Percentiles rank a stretch among this genome's conserved stretches.
Conservation (phyloP, 2,329 filamentous ascomycete species). For the Colletotrichum magnum region DNA sequence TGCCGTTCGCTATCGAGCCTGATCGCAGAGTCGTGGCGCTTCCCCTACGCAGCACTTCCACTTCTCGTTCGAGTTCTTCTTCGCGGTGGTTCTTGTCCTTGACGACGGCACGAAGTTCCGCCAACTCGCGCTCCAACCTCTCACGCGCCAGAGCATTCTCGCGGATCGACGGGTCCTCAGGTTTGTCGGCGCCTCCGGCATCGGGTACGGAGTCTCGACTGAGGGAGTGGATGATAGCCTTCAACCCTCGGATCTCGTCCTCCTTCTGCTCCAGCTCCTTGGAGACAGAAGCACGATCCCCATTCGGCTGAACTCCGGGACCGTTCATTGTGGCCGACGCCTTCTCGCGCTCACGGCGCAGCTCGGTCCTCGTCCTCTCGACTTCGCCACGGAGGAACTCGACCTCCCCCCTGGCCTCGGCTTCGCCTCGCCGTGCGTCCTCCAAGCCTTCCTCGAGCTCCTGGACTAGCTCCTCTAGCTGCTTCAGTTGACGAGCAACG, state of each 20-base stretch:
- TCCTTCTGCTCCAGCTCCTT: slow-evolving; percentile 94
- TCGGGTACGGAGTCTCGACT: slow-evolving; percentile 79
- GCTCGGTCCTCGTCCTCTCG: slow-evolving; percentile 88
- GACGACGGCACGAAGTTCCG: slow-evolving; percentile 80
- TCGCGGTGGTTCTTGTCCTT: slow-evolving; percentile 82
- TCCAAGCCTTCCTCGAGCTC: slow-evolving; percentile 97
- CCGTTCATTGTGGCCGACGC: slow-evolving; percentile 73
- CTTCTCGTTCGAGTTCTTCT: slow-evolving; percentile 87
- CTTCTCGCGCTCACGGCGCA: slow-evolving; percentile 90
- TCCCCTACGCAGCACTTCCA: slow-evolving; percentile 74
- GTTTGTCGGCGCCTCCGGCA: slow-evolving; percentile 58
- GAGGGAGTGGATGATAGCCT: slow-evolving; percentile 97
- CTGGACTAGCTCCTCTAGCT: slow-evolving; percentile 95
- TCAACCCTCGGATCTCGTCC: slow-evolving; percentile 96
- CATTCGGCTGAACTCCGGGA: slow-evolving; percentile 45
- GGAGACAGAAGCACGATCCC: slow-evolving; percentile 63
- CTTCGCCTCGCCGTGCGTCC: slow-evolving; percentile 93
- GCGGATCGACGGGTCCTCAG: slow-evolving; percentile 34
- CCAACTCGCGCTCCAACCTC: slow-evolving; percentile 84
- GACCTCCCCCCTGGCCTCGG: slow-evolving; percentile 94
- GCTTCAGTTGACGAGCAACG: slow-evolving; percentile 91
- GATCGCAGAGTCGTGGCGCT: slow-evolving; percentile 43
- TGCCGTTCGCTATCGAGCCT: slow-evolving; percentile 54
- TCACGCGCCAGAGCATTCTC: slow-evolving; percentile 73
- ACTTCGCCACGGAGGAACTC: slow-evolving; percentile 97